Evolutionary conservation across 2,329 filamentous ascomycete species (phyloP), one percentile per base, ranked within the genome.

Genomic region (Ophiostoma himal-ulmi): DNA sequence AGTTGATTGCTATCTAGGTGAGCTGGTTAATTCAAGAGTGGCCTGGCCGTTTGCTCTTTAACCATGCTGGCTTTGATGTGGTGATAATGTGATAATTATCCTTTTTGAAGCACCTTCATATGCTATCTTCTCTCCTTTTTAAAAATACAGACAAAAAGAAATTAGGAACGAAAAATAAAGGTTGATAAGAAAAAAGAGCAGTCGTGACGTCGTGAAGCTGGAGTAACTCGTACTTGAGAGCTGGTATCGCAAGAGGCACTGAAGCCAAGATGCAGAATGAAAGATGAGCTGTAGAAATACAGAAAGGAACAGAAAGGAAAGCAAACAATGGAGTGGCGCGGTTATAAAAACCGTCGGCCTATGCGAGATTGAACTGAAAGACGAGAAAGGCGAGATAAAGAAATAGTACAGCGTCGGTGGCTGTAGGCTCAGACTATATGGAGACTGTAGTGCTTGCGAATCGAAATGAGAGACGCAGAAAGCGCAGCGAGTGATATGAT

Each of bases 301-400:
- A 62, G 26, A 4, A 62, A 34, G 57, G 14, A 62, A 62, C 57
- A 62, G 26, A 4, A 62, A 34, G 57, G 14, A 62, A 62, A 34
- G 5, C 7, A 17, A 62, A 34, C 57, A 26, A 36, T 62, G 26
- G 52, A 17, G 57, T 62, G 57, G 57, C 57, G 57, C 57, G 57
- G 26, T 62, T 62, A 62, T 62, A 62, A 62, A 62, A 62, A 62
- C 57, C 57, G 26, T 62, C 57, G 57, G 57, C 57, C 52, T 57
- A 57, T 57, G 57, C 57, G n/a, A n/a, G 13, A 20, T 14, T 5
- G 44, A 48, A 17, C 14, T 17, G 52, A 57, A n/a, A 57, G 8
- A 8, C 2, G 17, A 48, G 26, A 62, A 17, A 17, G 26, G 26
- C 3, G 8, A 39, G 36, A 65, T 10, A 65, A 65, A 36, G 1